phyloP scores from a whole-genome alignment of 306 rosid species.

The Prunus padus region DNA sequence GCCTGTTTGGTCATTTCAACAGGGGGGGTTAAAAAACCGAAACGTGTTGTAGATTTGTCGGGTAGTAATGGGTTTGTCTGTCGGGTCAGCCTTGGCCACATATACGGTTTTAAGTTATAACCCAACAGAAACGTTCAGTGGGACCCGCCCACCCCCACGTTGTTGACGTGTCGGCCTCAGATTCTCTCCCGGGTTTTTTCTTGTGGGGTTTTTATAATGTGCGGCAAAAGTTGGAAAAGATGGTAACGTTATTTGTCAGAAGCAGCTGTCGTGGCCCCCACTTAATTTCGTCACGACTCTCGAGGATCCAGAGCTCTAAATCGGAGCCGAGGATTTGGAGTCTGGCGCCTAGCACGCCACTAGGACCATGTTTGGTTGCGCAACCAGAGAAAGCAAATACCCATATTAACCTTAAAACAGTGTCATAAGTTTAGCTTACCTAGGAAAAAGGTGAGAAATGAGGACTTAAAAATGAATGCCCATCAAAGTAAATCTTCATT shows the following conservation, averaged over 20 bases:
- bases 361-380: not conserved
- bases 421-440: conserved; percentile 14
- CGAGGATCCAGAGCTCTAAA: not conserved
- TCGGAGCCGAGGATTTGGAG: conserved; percentile 26
- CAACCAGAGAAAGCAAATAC: not conserved
- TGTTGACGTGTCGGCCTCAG: conserved; percentile 14
- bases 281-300: not conserved
- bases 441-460: conserved; percentile 8
- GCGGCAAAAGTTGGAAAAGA: not conserved
- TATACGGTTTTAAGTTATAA: not conserved
- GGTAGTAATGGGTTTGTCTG: not conserved
- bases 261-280: conserved; percentile 33
- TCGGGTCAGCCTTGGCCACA: conserved; percentile 1
- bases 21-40: not conserved
- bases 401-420: too few species aligned
- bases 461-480: conserved; percentile 20
- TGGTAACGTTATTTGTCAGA: conserved; percentile 32
- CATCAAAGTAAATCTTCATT: conserved; percentile 45
- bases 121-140: not conserved
- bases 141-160: not conserved
- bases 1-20: not conserved
- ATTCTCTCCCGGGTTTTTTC: not conserved
- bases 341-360: conserved; percentile 3
- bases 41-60: conserved; percentile 13
- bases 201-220: not conserved